Percentiles rank a stretch among this genome's conserved stretches.
Conservation (phyloP, 768 basidiomycete species). For the Boletus subparvulus region DNA sequence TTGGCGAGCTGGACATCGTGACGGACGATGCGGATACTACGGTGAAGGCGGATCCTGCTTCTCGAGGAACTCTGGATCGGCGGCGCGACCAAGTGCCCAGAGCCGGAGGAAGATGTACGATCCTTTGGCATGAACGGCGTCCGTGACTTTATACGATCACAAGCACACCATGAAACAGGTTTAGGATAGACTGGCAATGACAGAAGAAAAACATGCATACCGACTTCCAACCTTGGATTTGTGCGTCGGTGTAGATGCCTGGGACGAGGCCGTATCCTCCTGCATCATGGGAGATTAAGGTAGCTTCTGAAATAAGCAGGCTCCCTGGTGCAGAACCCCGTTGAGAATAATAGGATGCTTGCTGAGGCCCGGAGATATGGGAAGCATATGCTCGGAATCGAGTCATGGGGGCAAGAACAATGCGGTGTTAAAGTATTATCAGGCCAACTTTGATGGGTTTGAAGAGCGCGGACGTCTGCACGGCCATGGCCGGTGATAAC, state of each 20-base stretch:
- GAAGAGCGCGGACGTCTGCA: constrained; percentile 37
- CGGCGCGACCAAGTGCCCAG: constrained; percentile 58
- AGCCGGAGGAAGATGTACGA: constrained; percentile 48
- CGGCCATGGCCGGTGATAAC: no score
- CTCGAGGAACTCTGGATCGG: constrained; percentile 33
- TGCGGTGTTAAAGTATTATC: constrained; percentile 44
- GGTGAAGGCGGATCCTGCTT: constrained; percentile 30
- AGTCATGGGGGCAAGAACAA: constrained; percentile 56
- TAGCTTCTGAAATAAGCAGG: constrained; percentile 57
- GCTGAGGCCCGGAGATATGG: constrained; percentile 39
- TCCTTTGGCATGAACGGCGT: constrained; percentile 54
- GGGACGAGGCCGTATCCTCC: constrained; percentile 53
- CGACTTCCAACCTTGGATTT: constrained; percentile 51
- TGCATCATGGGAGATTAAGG: constrained; percentile 48
- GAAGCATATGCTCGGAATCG: constrained; percentile 38
- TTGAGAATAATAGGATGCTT: constrained; percentile 49
- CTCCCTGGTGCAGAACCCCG: constrained; percentile 49
- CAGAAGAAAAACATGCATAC: constrained; percentile 17
- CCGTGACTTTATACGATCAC: constrained; percentile 42
- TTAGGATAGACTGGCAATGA: no score
- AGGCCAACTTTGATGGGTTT: constrained; percentile 46
- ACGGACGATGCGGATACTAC: constrained; percentile 37
- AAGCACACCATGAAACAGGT: not conserved
- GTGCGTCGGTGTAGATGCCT: constrained; percentile 62
- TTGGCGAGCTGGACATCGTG: constrained; percentile 13